Conservation (phyloP, 2,329 filamentous ascomycete genomes). For the Stachybotrys chlorohalonatus region DNA sequence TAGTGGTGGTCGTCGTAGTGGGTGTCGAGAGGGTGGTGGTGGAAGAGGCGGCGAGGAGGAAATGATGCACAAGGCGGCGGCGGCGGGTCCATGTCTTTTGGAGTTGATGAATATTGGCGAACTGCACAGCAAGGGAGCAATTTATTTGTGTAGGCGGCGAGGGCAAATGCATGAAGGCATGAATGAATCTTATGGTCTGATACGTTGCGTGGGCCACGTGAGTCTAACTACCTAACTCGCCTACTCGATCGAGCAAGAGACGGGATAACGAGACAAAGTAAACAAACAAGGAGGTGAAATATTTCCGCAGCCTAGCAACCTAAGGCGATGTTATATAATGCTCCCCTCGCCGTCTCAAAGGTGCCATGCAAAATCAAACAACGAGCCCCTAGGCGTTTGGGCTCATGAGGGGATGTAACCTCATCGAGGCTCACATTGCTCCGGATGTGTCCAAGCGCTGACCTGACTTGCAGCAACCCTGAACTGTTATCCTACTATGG, state of each 20-base stretch:
- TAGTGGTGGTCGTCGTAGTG: not conserved
- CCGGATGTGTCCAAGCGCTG: too few relatives aligned
- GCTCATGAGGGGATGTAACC: not conserved
- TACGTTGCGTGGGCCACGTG: not conserved
- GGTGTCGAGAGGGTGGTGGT: not conserved
- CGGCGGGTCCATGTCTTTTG: not conserved
- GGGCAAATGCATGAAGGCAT: not conserved
- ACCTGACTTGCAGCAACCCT: too few relatives aligned
- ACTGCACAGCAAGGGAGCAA: not conserved
- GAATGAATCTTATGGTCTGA: not conserved
- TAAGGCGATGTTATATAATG: too few relatives aligned
- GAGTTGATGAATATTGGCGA: not conserved
- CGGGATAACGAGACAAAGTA: not conserved
- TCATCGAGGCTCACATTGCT: not conserved
- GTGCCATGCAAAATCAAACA: too few relatives aligned
- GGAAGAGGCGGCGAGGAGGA: not conserved
- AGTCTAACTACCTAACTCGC: not conserved
- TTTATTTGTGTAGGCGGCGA: not conserved
- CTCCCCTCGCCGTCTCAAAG: too few relatives aligned
- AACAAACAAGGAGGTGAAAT: too few relatives aligned
- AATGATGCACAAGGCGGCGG: not conserved
- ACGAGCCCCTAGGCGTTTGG: not conserved
- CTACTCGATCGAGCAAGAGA: not conserved
- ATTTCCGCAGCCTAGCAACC: too few relatives aligned
- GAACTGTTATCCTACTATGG: too few relatives aligned